These are phyloP conservation scores for Letharia columbiana DNA, from an alignment of 495 filamentous ascomycete genomes.

Conservation along the genomic window DNA sequence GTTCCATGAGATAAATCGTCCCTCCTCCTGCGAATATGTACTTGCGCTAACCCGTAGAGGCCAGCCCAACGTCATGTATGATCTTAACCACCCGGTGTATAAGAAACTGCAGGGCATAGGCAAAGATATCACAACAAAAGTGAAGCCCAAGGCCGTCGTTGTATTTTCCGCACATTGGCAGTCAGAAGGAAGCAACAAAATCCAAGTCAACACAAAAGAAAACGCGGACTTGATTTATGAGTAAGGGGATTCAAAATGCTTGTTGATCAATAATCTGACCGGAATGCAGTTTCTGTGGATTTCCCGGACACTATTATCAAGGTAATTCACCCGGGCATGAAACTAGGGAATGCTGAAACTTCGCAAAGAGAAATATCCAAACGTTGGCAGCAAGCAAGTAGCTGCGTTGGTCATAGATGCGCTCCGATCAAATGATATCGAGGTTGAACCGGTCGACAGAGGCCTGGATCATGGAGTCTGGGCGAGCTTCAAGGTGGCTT, in stretches of 20 bases:
- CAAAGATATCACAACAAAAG: slow-evolving; percentile 67
- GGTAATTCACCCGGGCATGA: background rate
- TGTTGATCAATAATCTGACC: slow-evolving; percentile 1
- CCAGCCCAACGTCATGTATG: slow-evolving; percentile 68
- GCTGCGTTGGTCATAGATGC: slow-evolving; percentile 56
- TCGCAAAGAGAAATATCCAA: slow-evolving; percentile 52
- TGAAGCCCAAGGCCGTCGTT: slow-evolving; percentile 72
- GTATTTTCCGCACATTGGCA: slow-evolving; percentile 90
- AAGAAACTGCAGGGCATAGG: slow-evolving; percentile 59
- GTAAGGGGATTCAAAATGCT: slow-evolving; percentile 32
- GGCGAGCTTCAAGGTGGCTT: slow-evolving; percentile 61
- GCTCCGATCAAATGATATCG: slow-evolving; percentile 53
- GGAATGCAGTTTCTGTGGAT: slow-evolving; percentile 59
- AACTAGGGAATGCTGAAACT: slow-evolving; percentile 35
- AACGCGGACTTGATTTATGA: slow-evolving; percentile 73
- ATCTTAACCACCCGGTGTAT: slow-evolving; percentile 66
- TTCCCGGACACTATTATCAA: slow-evolving; percentile 53
- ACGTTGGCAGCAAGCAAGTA: slow-evolving; percentile 56
- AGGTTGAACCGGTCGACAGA: slow-evolving; percentile 52
- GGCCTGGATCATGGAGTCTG: slow-evolving; percentile 80
- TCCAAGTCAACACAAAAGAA: slow-evolving; percentile 67
- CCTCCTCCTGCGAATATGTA: background rate
- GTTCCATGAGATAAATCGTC: background rate
- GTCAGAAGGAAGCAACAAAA: slow-evolving; percentile 42
- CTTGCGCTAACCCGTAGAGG: background rate